Base-by-base conservation (phyloP, 495 filamentous ascomycete genomes). In the Podospora pseudoanserina region DNA sequence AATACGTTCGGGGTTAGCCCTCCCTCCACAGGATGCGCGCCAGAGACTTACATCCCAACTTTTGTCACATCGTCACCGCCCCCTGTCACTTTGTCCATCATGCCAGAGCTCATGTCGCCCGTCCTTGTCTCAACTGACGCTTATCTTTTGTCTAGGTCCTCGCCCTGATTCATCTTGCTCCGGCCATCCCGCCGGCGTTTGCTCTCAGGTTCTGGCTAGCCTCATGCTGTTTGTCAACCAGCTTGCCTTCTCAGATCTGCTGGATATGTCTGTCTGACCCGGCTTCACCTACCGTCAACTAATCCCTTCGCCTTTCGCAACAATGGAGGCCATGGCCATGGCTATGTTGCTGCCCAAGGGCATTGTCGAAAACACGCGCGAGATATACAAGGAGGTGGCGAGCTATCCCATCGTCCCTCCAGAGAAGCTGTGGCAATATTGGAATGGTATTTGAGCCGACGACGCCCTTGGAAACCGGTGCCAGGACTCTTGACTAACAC, bases 341-440 rank as follows among this genome's bases (percentile, higher is more conserved):
- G 39, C 39, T 49, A 58, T 23, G 44, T 5, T 59, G 62, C 60
- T 71, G 66, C 71, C 67, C 27, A 13, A 53, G 76, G 80, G 84
- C 64, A 77, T 86, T 61, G 74, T 86, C 57, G 76, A 79, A 64
- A 85, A 83, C 74, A 79, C 76, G 27, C 66, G 70, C 15, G 70
- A 79, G 57, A 76, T 84, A 34, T 82, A 82, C 69, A 78, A 73
- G 1, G 79, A 81, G 65, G 79, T 86, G 62, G 82, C 81, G 65
- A 79, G 81, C 71, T 83, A 83, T 76, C 70, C 76, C 49, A 68
- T 77, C 32, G 69, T 86, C 54, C 82, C 83, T 49, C 71, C 78
- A 26, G 83, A 81, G 65, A 80, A 83, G 62, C 82, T 86, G 68
- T 77, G 73, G 68, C 78, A 79, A 66, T 80, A 81, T 67, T 86